Conservation (phyloP, 495 filamentous ascomycete species). For the Aspergillus campestris region DNA sequence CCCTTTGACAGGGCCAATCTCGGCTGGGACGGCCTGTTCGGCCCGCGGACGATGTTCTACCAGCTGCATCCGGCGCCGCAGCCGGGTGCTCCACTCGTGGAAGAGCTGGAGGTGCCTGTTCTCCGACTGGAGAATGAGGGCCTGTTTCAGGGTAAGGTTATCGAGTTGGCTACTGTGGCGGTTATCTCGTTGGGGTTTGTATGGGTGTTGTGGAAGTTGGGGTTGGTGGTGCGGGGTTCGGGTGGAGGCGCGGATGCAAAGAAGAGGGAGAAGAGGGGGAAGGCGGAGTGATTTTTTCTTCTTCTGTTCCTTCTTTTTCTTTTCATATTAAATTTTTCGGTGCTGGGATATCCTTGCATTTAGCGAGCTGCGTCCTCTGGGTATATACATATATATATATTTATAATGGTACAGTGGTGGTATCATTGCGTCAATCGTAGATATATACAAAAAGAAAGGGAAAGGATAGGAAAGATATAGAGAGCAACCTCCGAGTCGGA, state of each 20-base stretch:
- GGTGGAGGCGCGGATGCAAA: constrained; percentile 7
- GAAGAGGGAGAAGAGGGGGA: constrained; percentile 17
- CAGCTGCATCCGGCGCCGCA: constrained; percentile 56
- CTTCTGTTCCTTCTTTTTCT: too few species aligned
- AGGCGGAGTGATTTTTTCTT: constrained; percentile 25
- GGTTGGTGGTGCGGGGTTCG: constrained; percentile 27
- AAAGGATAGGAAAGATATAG: too few species aligned
- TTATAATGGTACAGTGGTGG: too few species aligned
- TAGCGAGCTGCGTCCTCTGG: too few species aligned
- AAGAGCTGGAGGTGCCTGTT: constrained; percentile 65
- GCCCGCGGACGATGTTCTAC: constrained; percentile 73
- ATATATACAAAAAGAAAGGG: too few species aligned
- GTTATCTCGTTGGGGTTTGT: constrained; percentile 63
- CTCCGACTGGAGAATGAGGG: constrained; percentile 39
- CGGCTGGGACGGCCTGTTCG: constrained; percentile 84
- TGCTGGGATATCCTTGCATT: too few species aligned
- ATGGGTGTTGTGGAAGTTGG: constrained; percentile 66
- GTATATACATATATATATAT: too few species aligned
- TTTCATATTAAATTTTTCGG: too few species aligned
- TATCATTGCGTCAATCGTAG: too few species aligned
- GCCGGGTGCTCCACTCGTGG: constrained; percentile 38
- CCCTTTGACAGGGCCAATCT: constrained; percentile 81
- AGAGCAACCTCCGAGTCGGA: too few species aligned
- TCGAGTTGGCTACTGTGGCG: constrained; percentile 63
- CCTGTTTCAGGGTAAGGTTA: constrained; percentile 43